phyloP scores from a whole-genome alignment of 2,329 filamentous ascomycete genomes.

The Catunica adiposa region DNA sequence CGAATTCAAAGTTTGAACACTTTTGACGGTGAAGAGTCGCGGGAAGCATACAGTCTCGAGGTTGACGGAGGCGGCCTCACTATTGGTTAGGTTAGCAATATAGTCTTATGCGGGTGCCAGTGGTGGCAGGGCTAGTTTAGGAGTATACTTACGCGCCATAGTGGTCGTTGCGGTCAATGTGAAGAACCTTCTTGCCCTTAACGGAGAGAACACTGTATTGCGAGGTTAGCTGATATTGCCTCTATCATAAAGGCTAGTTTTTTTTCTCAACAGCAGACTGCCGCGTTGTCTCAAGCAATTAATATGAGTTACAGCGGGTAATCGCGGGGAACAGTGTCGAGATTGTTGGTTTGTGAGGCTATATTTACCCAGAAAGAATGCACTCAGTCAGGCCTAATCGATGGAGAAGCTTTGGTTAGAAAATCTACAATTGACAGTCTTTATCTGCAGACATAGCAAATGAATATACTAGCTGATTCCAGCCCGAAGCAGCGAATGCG shows the following conservation, averaged over 20 bases:
- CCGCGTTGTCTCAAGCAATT: no score
- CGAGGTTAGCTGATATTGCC: background rate
- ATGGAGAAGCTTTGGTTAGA: constrained; percentile 19
- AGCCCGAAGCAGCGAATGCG: background rate
- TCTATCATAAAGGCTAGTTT: background rate
- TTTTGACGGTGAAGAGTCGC: background rate
- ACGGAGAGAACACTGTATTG: constrained; percentile 69
- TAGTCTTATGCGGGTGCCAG: constrained; percentile 17
- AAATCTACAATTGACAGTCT: background rate
- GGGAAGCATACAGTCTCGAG: constrained; percentile 60
- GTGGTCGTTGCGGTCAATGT: constrained; percentile 97
- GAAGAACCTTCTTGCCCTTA: constrained; percentile 96
- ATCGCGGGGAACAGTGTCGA: no score
- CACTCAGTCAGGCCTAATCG: constrained; percentile 83
- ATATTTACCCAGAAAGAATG: constrained; percentile 79
- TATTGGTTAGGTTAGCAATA: constrained; percentile 17
- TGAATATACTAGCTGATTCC: no score
- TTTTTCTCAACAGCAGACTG: background rate
- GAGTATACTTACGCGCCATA: constrained; percentile 68
- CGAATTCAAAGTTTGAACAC: background rate
- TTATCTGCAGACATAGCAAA: background rate
- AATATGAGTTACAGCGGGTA: no score
- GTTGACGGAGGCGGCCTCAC: constrained; percentile 91
- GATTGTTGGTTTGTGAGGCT: background rate
- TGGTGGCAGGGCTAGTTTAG: background rate